Evolutionary conservation across 352 stramenopile genomes (phyloP).

Genomic region (Pythium periplocum): DNA sequence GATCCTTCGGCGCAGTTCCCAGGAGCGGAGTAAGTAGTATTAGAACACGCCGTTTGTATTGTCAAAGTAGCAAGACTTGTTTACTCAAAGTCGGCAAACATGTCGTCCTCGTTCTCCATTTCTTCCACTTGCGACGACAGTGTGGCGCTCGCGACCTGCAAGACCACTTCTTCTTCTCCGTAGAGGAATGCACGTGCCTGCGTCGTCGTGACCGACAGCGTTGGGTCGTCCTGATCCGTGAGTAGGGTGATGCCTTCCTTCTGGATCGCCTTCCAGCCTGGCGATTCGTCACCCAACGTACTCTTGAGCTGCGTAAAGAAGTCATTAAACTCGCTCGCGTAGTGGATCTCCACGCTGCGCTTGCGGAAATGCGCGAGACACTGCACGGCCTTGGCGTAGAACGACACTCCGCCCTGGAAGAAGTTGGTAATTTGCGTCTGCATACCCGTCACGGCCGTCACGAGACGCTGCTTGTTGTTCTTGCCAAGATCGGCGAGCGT

Average conservation of each 20-base stretch:
- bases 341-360: slow-evolving; percentile 65
- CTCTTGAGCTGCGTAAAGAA: slow-evolving; percentile 58
- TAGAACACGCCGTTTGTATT: too few relatives aligned
- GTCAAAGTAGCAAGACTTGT: too few relatives aligned
- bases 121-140: slow-evolving; percentile 57
- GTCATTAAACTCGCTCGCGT: slow-evolving; percentile 68
- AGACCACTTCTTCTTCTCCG: slow-evolving; percentile 48
- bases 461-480: slow-evolving; percentile 30
- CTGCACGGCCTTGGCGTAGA: slow-evolving; percentile 64
- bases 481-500: slow-evolving; percentile 52
- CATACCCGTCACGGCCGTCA: slow-evolving; percentile 60
- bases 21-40: slow-evolving; percentile 45
- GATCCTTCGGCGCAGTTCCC: slow-evolving; percentile 73
- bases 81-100: slow-evolving; percentile 82
- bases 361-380: slow-evolving; percentile 68
- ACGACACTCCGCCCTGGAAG: slow-evolving; percentile 39
- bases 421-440: slow-evolving; percentile 62
- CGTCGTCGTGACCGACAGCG: slow-evolving; percentile 31
- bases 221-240: slow-evolving; percentile 52
- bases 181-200: slow-evolving; percentile 58
- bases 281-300: slow-evolving; percentile 27
- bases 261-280: slow-evolving; percentile 47
- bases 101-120: slow-evolving; percentile 68
- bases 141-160: slow-evolving; percentile 33
- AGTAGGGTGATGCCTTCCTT: slow-evolving; percentile 56